Evolutionary conservation across 306 rosid genomes (phyloP).

Genomic region (Hippophae gyantsensis): DNA sequence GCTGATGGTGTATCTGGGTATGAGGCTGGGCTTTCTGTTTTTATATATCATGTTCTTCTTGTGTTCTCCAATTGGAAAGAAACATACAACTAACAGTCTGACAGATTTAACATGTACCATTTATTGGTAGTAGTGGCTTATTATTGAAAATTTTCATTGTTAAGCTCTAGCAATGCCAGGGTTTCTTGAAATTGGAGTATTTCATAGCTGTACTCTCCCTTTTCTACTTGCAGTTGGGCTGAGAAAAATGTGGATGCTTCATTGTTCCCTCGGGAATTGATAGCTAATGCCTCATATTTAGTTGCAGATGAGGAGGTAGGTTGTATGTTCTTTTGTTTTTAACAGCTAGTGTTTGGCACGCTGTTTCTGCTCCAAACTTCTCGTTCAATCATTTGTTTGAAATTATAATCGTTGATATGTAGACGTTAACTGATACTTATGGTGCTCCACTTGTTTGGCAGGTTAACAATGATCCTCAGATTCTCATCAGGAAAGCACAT

Average conservation of each 20-base stretch:
- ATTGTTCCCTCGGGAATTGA: slow-evolving; percentile 64
- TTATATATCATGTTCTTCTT: not conserved
- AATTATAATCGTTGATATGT: not conserved
- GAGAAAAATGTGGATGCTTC: slow-evolving; percentile 87
- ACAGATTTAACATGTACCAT: not conserved
- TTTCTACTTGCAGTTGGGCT: slow-evolving; percentile 60
- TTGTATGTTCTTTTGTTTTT: slow-evolving; percentile 14
- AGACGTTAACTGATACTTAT: slow-evolving; percentile 17
- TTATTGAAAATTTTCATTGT: not conserved
- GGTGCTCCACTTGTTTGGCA: slow-evolving; percentile 27
- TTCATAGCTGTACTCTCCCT: not conserved
- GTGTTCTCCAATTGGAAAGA: not conserved
- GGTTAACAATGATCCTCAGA: slow-evolving; percentile 76
- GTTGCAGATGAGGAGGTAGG: slow-evolving; percentile 77
- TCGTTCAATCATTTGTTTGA: not conserved
- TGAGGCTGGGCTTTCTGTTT: slow-evolving; percentile 15
- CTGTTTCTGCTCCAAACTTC: not conserved
- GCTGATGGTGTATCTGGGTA: slow-evolving; percentile 99
- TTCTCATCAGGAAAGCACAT: slow-evolving; percentile 76
- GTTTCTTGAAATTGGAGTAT: slow-evolving; percentile 2
- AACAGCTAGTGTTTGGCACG: not conserved
- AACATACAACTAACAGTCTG: not conserved
- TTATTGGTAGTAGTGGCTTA: too few relatives aligned
- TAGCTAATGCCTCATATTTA: slow-evolving; percentile 55
- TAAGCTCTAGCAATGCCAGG: not conserved